Evolutionary conservation across 106 monocot genomes (phyloP).

Genomic region (Dioscorea alata): DNA sequence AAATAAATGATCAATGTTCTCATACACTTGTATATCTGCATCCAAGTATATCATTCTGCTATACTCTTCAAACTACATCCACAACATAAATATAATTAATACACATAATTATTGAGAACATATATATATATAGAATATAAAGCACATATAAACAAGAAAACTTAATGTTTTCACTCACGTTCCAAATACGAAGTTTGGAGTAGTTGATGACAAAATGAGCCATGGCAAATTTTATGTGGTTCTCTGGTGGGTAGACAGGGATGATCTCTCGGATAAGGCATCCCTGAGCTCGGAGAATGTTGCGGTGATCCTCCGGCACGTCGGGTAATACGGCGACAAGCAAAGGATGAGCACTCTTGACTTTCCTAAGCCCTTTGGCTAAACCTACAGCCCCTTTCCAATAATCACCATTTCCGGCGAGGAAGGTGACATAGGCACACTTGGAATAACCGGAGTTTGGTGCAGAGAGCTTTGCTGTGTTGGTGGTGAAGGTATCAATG

Average conservation of each 20-base stretch:
- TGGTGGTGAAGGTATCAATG: background rate
- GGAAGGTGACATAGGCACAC: constrained; percentile 33
- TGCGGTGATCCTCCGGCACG: constrained; percentile 30
- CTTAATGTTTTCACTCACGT: constrained; percentile 4
- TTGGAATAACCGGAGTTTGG: background rate
- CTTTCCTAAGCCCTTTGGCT: constrained; percentile 34
- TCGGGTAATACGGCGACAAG: constrained; percentile 26
- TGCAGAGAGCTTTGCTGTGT: background rate
- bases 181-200: constrained; percentile 39
- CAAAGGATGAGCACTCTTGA: constrained; percentile 18
- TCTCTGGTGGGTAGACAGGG: constrained; percentile 28
- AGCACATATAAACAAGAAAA: background rate
- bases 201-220: constrained; percentile 39
- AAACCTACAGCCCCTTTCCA: constrained; percentile 34
- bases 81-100: background rate
- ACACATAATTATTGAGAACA: background rate
- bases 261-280: constrained; percentile 20
- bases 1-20: constrained; percentile 74
- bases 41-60: constrained; percentile 63
- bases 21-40: constrained; percentile 64
- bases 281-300: constrained; percentile 12
- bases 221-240: constrained; percentile 33
- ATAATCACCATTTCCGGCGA: constrained; percentile 34
- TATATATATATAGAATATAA: background rate
- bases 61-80: constrained; percentile 58